Base-by-base conservation (phyloP, 1,284 basidiomycete genomes). In the Omphalotus olearius region DNA sequence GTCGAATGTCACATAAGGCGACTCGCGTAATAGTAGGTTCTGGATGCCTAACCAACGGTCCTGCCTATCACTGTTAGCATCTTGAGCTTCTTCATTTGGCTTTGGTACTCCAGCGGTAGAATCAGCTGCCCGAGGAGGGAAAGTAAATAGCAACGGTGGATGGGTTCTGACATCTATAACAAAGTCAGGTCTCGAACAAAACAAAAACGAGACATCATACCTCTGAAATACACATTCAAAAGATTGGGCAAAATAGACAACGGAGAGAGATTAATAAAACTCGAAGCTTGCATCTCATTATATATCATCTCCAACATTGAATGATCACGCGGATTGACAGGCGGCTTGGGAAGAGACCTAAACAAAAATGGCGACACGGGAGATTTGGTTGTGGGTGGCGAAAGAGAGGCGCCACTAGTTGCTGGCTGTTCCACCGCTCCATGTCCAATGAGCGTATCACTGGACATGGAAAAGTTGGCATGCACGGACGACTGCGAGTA, bases 251-350 rank as follows among this genome's bases (percentile, higher is more conserved):
- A 63, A 35, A 87, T 56, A 1, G 82, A 80, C 14, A 86, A 62
- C 0, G 85, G 85, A 18, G 76, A 67, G 1, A 78, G 64, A 60
- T 87, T 88, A 59, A 88, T 80, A 58, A 85, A 87, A 30, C 83
- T 67, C 6, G 76, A 69, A 2, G 75, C 74, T 36, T 86, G 80
- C 78, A 85, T 82, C 58, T 83, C 80, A 30, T 68, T 71, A 66
- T 85, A 87, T n/a, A 86, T 82, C 42, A 67, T 66, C 57, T 83
- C 78, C 18, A 88, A 68, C 16, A 85, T 56, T 0, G 75, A 74
- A 61, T 88, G 85, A 56, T 88, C 83, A n/a, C 82, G 71, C 3
- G 84, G 85, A 59, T 87, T 80, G 4, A 60, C 56, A 0, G 76
- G 73, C 43, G 51, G 47, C 40, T 50, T 53, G 42, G 53, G 57